A percentile compares a stretch with the other conserved stretches of the same genome.
Evolutionary conservation across 352 stramenopile genomes (phyloP).

Genomic region (Pythium brassicae): DNA sequence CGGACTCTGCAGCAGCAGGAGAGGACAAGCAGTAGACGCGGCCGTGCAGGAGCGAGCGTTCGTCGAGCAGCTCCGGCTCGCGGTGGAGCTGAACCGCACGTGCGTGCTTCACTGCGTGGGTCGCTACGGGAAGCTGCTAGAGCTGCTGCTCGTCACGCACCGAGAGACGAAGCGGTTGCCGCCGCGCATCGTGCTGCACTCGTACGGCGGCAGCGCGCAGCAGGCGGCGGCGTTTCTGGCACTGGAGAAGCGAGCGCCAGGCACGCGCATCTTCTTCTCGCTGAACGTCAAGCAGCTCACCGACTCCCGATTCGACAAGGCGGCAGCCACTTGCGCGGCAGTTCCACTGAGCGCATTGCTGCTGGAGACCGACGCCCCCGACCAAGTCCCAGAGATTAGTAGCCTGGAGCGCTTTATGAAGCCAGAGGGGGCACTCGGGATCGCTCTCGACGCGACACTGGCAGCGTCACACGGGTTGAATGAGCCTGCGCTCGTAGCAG

Average conservation of each 20-base stretch:
- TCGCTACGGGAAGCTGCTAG: constrained; percentile 59
- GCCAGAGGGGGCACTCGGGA: neutral
- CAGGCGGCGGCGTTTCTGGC: constrained; percentile 51
- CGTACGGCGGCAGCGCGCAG: constrained; percentile 51
- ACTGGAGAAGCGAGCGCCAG: constrained; percentile 17
- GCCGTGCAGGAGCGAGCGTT: constrained; percentile 48
- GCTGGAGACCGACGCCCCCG: constrained; percentile 71
- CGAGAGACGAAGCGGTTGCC: constrained; percentile 21
- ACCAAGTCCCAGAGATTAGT: constrained; percentile 36
- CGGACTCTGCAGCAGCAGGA: constrained; percentile 65
- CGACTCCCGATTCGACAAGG: constrained; percentile 31
- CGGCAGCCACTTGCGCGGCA: constrained; percentile 26
- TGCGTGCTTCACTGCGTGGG: constrained; percentile 78
- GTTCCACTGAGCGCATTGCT: constrained; percentile 47
- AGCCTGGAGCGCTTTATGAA: neutral
- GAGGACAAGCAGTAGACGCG: constrained; percentile 38
- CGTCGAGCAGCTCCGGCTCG: constrained; percentile 44
- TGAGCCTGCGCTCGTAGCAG: constrained; percentile 45
- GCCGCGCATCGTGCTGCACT: constrained; percentile 61
- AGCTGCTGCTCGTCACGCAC: constrained; percentile 32
- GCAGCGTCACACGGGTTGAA: constrained; percentile 20
- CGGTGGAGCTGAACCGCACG: constrained; percentile 36
- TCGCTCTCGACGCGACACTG: constrained; percentile 1
- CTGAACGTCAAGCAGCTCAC: constrained; percentile 70
- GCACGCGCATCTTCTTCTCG: constrained; percentile 62